Conservation (phyloP, 805 yeast species). For the Suhomyces kilbournensis region DNA sequence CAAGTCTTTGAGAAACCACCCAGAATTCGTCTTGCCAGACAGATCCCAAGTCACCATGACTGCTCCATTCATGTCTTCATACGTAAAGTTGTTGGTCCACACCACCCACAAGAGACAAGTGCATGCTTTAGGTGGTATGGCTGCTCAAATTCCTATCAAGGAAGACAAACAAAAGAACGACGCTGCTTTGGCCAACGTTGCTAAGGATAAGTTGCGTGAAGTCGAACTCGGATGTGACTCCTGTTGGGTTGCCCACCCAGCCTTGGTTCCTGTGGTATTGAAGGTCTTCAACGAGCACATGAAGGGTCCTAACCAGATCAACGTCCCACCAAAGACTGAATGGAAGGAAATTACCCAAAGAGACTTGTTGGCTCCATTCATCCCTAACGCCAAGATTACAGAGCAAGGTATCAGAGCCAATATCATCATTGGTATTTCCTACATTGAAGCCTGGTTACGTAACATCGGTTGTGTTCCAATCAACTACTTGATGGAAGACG, state of each 20-base stretch:
- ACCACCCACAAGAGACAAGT: conserved; percentile 76
- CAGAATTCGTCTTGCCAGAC: conserved; percentile 70
- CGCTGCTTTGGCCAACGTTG: conserved; percentile 68
- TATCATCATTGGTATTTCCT: conserved; percentile 71
- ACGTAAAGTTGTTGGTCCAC: conserved; percentile 69
- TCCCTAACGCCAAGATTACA: conserved; percentile 62
- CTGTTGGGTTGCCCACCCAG: conserved; percentile 89
- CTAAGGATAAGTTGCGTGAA: conserved; percentile 73
- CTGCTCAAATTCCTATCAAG: conserved; percentile 82
- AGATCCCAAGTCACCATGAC: conserved; percentile 77
- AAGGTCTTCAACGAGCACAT: conserved; percentile 69
- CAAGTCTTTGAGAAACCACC: conserved; percentile 68
- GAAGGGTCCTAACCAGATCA: conserved; percentile 82
- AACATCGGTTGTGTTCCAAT: conserved; percentile 85
- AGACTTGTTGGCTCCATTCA: conserved; percentile 62
- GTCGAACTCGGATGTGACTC: conserved; percentile 81
- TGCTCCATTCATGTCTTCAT: conserved; percentile 77
- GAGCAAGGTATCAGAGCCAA: conserved; percentile 69
- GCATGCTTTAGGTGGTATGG: conserved; percentile 91
- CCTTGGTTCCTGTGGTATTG: conserved; percentile 69
- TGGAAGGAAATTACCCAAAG: conserved; percentile 56
- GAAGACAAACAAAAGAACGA: conserved; percentile 61
- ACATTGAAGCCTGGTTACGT: conserved; percentile 84
- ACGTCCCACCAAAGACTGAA: conserved; percentile 44
- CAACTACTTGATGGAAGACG: conserved; percentile 84